Evolutionary conservation across 1,139 yeast species (phyloP).

Genomic region (Kluyveromyces sp.): DNA sequence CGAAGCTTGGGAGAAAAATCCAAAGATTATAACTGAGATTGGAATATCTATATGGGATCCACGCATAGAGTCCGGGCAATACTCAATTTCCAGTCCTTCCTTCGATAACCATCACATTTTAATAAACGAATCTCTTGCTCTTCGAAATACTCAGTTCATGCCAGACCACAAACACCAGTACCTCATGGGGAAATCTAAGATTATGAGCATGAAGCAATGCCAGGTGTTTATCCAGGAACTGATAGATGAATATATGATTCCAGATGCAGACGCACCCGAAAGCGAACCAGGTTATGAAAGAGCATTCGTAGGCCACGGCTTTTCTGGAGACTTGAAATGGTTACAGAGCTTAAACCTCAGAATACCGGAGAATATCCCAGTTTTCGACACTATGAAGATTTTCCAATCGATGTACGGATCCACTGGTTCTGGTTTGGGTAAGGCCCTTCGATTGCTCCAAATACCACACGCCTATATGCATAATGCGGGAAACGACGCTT

Average conservation of each 20-base stretch:
- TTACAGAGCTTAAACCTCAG: slow-evolving; percentile 27
- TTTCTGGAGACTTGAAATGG: slow-evolving; percentile 56
- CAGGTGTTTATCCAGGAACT: slow-evolving; percentile 33
- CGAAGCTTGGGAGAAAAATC: slow-evolving; percentile 55
- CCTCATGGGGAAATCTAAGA: slow-evolving; percentile 46
- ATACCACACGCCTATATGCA: slow-evolving; percentile 62
- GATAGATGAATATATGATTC: slow-evolving; percentile 6
- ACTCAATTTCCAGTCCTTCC: slow-evolving; percentile 19
- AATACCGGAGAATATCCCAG: slow-evolving; percentile 8
- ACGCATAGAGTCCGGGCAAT: slow-evolving; percentile 13
- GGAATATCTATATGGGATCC: slow-evolving; percentile 68
- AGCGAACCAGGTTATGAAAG: slow-evolving; percentile 6
- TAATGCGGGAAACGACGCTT: slow-evolving; percentile 82
- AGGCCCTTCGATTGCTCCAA: slow-evolving; percentile 41
- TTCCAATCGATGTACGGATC: slow-evolving; percentile 39
- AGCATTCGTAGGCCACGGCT: slow-evolving; percentile 61
- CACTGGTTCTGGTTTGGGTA: slow-evolving; percentile 43
- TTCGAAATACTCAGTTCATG: slow-evolving; percentile 51
- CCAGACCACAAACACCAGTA: slow-evolving; percentile 53
- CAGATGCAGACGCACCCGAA: not conserved
- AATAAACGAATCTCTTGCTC: slow-evolving; percentile 41
- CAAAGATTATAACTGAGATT: slow-evolving; percentile 49
- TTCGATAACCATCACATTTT: slow-evolving; percentile 47
- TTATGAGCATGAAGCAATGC: slow-evolving; percentile 36
- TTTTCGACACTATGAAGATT: slow-evolving; percentile 48